Conservation (phyloP, 768 basidiomycete genomes). For the Boletus tomentosulus region DNA sequence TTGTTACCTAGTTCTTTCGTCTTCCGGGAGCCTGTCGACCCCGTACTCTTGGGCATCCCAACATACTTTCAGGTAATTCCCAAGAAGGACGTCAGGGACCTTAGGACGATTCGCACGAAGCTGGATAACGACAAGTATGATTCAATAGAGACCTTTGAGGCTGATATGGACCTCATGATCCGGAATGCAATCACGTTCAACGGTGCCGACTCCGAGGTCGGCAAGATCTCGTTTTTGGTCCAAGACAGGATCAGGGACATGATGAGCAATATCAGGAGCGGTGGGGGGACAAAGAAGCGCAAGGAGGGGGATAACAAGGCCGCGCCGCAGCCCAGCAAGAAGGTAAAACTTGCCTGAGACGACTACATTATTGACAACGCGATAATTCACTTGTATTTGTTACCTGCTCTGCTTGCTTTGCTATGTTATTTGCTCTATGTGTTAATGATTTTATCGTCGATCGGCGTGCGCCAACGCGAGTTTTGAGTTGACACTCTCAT, state of each 20-base stretch:
- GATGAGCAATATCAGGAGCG: slow-evolving; percentile 38
- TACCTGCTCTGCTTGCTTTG: slow-evolving; percentile 24
- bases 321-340: slow-evolving; percentile 64
- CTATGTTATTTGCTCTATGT: slow-evolving; percentile 11
- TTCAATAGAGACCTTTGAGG: slow-evolving; percentile 71
- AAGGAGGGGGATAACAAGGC: slow-evolving; percentile 63
- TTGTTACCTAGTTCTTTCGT: slow-evolving; percentile 55
- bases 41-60: slow-evolving; percentile 75
- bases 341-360: slow-evolving; percentile 54
- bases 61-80: slow-evolving; percentile 86
- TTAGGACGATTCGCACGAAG: slow-evolving; percentile 75
- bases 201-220: slow-evolving; percentile 76
- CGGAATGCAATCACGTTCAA: slow-evolving; percentile 90
- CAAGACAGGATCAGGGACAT: slow-evolving; percentile 53
- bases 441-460: too few species aligned
- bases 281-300: slow-evolving; percentile 59
- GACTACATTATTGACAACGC: slow-evolving; percentile 20
- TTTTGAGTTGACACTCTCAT: too few species aligned
- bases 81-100: slow-evolving; percentile 80
- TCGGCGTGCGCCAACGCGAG: neutral
- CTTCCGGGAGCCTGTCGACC: slow-evolving; percentile 87
- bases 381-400: slow-evolving; percentile 29
- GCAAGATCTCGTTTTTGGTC: slow-evolving; percentile 49
- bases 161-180: slow-evolving; percentile 84
- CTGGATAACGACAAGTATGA: slow-evolving; percentile 83